Base-by-base conservation (phyloP, 331 rosid species). In the Quercus phellos region DNA sequence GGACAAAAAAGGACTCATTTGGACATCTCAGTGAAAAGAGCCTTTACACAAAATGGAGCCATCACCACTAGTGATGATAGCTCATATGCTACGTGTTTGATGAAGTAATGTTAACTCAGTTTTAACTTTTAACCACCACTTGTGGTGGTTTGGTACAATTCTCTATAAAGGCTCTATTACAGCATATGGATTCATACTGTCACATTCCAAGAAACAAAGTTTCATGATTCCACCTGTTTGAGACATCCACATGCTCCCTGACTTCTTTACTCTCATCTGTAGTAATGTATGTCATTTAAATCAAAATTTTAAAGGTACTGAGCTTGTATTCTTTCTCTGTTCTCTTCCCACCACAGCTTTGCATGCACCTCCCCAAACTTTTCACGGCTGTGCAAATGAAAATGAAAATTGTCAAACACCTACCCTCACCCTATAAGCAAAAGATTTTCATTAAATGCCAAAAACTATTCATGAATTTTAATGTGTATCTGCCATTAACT, bases 281-380 rank as follows among this genome's bases (percentile, higher is more conserved):
- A 18, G 53, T 79, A 56, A 55, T 34, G 53, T 77, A 64, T 74
- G 60, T 54, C 27, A 59, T 72, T 69, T 77, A 21, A 46, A 63
- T 61, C 55, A 42, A 63, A 73, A 83, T 29, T 55, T 83, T 78
- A 88, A 59, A 88, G 92, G 82, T 88, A 88, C 81, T 95, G 92
- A 74, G 90, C 88, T 71, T 89, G 94, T 82, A 95, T 88, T 78
- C 99, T 91, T 43, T 87, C 99, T 73, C 88, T 88, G 84, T 95
- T 95, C 29, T 84, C 91, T 24, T 91, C 97, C 99, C 99, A 95
- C 99, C 99, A 95, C 9, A 46, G 75, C 88, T 88, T 91, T 0
- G 99, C 99, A 10, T 80, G 78, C 58, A 83, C 83, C 82, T 93
- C 96, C 51, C 94, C 97, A 61, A 95, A 95, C 79, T 70, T 87